phyloP scores from a whole-genome alignment of 2,329 filamentous ascomycete species.

The Aspergillus unguis region DNA sequence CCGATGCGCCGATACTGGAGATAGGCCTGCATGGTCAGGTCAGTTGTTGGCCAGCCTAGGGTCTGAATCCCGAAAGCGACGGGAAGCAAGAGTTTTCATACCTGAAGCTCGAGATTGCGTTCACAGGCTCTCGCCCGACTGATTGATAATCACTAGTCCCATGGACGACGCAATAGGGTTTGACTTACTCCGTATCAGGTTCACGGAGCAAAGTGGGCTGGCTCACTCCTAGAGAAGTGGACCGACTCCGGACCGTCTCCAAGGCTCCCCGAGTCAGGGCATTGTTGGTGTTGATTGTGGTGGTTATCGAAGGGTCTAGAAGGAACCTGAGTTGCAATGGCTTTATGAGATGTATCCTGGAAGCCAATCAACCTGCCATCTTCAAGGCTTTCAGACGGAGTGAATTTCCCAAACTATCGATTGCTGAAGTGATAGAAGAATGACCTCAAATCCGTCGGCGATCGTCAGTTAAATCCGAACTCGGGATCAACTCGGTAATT shows the following conservation, averaged over 20 bases:
- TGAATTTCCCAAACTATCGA: background rate
- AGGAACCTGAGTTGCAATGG: too few relatives aligned
- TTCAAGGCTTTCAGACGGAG: too few relatives aligned
- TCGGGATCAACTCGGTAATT: too few relatives aligned
- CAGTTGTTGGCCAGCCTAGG: background rate
- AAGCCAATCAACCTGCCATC: too few relatives aligned
- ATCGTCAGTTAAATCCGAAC: too few relatives aligned
- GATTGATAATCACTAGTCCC: conserved; percentile 1
- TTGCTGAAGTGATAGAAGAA: background rate
- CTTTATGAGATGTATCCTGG: too few relatives aligned
- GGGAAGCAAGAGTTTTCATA: conserved; percentile 1
- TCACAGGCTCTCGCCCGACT: background rate
- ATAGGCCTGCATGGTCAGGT: conserved; percentile 17
- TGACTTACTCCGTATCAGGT: background rate
- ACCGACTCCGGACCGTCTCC: background rate
- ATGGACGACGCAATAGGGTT: background rate
- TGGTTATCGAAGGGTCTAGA: too few relatives aligned
- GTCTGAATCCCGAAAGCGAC: background rate
- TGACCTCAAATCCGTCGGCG: background rate
- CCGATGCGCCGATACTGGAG: conserved; percentile 17
- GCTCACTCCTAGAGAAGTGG: background rate
- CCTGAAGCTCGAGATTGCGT: background rate
- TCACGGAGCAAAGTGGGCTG: background rate
- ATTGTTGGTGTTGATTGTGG: background rate
- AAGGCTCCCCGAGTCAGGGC: background rate